These are phyloP conservation scores for Paraleonurus japonicus DNA, from an alignment of 257 asterid genomes.

Conservation along the genomic window DNA sequence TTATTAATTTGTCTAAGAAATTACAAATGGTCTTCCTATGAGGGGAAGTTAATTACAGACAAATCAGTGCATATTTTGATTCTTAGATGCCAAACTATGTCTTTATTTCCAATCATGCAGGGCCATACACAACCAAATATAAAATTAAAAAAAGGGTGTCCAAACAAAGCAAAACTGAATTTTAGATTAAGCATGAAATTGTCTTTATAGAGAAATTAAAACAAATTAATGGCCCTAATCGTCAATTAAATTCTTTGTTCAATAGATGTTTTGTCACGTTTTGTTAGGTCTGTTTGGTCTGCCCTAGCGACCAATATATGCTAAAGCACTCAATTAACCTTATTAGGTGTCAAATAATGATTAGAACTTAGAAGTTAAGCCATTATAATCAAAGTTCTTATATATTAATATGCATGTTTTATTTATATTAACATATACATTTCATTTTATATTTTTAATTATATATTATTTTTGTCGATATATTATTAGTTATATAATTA, in stretches of 20 bases:
- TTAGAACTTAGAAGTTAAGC: conserved; percentile 32
- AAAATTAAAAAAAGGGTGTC: not conserved
- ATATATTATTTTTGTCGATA: too few species aligned
- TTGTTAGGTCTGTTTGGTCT: conserved; percentile 30
- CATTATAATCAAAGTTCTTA: too few species aligned
- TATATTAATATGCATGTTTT: too few species aligned
- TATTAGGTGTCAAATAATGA: conserved; percentile 41
- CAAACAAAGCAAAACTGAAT: not conserved
- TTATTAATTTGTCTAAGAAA: too few species aligned
- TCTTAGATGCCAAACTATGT: conserved; percentile 24
- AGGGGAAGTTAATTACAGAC: not conserved
- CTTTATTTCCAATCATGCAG: conserved; percentile 15
- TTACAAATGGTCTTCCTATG: not conserved
- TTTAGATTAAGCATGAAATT: not conserved
- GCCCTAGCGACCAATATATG: conserved; percentile 16
- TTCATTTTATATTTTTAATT: too few species aligned
- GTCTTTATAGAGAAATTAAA: not conserved
- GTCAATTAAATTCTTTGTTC: not conserved
- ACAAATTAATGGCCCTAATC: not conserved
- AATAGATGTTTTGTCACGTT: conserved; percentile 14
- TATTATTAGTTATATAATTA: too few species aligned
- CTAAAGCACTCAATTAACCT: conserved; percentile 22
- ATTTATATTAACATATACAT: too few species aligned
- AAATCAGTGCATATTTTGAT: not conserved
- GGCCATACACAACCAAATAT: conserved; percentile 16